Evolutionary conservation across 371 early-diverging fungal species (phyloP).

Genomic region (Cokeromyces recurvatus): DNA sequence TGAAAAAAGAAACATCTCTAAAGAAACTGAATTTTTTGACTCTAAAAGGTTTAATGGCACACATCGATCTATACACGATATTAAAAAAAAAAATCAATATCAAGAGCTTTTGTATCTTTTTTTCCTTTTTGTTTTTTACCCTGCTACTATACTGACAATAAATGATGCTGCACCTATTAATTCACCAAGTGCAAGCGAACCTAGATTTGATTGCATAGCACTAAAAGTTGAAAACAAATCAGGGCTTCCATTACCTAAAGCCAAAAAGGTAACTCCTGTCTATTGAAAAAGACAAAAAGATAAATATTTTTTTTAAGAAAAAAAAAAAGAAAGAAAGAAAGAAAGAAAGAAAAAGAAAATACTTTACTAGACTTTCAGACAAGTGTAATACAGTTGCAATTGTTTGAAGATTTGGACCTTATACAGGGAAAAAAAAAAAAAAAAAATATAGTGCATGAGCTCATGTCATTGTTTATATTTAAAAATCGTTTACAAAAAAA

Average conservation of each 20-base stretch:
- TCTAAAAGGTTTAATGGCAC: constrained; percentile 61
- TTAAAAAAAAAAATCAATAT: neutral
- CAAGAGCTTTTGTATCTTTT: neutral
- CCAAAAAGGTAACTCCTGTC: constrained; percentile 85
- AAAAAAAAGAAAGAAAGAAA: neutral
- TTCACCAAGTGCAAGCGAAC: constrained; percentile 77
- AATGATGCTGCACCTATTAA: constrained; percentile 78
- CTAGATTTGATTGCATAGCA: constrained; percentile 69
- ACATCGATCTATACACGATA: constrained; percentile 53
- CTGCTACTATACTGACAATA: constrained; percentile 70
- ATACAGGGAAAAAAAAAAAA: neutral
- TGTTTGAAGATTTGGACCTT: constrained; percentile 62
- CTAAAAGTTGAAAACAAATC: constrained; percentile 79
- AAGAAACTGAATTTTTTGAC: constrained; percentile 62
- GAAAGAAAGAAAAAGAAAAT: neutral
- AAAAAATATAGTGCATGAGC: neutral
- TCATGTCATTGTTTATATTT: too few species aligned
- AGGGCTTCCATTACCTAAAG: constrained; percentile 85
- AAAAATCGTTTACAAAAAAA: constrained; percentile 70
- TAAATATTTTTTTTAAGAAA: neutral
- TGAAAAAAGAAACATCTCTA: constrained; percentile 71
- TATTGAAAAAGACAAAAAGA: constrained; percentile 12
- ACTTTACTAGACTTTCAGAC: constrained; percentile 61
- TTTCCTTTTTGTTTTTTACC: constrained; percentile 14
- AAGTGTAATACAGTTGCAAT: constrained; percentile 58